Base-by-base conservation (phyloP, 305 asterid genomes). In the Fraxinus angustifolia region DNA sequence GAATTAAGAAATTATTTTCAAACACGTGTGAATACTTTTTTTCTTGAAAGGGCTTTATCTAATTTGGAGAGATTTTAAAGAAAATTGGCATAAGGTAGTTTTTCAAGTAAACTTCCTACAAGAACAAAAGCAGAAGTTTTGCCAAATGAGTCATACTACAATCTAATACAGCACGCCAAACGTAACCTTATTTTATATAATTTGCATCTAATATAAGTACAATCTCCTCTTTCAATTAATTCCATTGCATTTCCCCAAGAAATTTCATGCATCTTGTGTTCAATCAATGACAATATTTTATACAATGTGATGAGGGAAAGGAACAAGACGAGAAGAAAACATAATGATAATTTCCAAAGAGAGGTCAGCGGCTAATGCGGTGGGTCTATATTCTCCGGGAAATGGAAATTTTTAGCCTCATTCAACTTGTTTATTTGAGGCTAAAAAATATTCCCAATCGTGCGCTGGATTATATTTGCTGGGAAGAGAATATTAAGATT, bases 361-460 rank as follows among this genome's bases (percentile, higher is more conserved):
- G 35, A 79, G 95, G 96, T 91, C 96, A 91, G 97, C 97, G 96
- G 88, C 91, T 89, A 92, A 93, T 93, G 91, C 96, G 97, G 94
- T 93, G 94, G 96, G 94, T 93, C 93, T 91, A 90, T 94, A 90
- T 91, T 87, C 93, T 88, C 91, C 94, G 96, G 94, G 92, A 90
- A 91, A 84, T 80, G 91, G 87, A 85, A 38, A 53, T 6, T 83
- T 83, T 86, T 82, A 86, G 82, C 89, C 89, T 78, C 76, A 76
- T 86, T 84, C 84, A 65, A 79, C 82, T 86, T 83, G 84, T 83
- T 88, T 78, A 87, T 53, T 82, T 82, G n/a, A 8, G 42, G 38
- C 79, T 30, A n/a, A 76, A 82, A 76, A 79, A 19, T 87, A 83
- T 84, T 83, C 83, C 65, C 68, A 23, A 82, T 84, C 84, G 83